Evolutionary conservation across 2,329 filamentous ascomycete genomes (phyloP).

Genomic region (Tolypocladium cylindrosporum): DNA sequence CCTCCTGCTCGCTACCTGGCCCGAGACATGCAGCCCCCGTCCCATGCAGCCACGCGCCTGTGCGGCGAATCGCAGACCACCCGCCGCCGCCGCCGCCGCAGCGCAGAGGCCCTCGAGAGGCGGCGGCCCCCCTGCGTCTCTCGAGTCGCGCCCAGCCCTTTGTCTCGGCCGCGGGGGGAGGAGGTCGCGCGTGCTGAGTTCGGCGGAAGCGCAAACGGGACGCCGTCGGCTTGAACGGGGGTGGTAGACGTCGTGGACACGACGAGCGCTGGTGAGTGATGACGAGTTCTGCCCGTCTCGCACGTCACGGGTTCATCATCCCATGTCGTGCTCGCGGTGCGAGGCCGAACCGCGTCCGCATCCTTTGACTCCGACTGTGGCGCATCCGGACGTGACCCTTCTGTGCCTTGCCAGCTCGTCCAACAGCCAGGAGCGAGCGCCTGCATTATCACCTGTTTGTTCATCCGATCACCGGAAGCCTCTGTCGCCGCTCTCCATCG

Average conservation of each 20-base stretch:
- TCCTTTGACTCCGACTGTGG: not conserved
- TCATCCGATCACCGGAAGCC: not conserved
- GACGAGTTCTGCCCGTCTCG: not conserved
- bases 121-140: not conserved
- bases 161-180: not conserved
- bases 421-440: not conserved
- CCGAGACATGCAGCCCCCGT: not conserved
- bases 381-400: not conserved
- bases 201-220: not conserved
- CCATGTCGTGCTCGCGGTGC: not conserved
- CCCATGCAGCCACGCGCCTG: conserved; percentile 8
- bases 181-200: not conserved
- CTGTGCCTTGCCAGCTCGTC: not conserved
- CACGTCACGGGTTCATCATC: not conserved
- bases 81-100: not conserved
- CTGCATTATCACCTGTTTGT: not conserved
- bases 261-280: not conserved
- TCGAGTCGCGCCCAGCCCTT: not conserved
- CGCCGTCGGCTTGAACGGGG: not conserved
- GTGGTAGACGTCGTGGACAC: not conserved
- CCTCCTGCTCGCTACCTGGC: not conserved
- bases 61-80: conserved; percentile 3
- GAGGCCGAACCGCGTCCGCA: not conserved
- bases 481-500: not conserved
- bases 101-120: not conserved